Evolutionary conservation across 2,329 filamentous ascomycete species (phyloP), one percentile per base, ranked within the genome.

Genomic region (Cladosporium austrohemisphaericum): DNA sequence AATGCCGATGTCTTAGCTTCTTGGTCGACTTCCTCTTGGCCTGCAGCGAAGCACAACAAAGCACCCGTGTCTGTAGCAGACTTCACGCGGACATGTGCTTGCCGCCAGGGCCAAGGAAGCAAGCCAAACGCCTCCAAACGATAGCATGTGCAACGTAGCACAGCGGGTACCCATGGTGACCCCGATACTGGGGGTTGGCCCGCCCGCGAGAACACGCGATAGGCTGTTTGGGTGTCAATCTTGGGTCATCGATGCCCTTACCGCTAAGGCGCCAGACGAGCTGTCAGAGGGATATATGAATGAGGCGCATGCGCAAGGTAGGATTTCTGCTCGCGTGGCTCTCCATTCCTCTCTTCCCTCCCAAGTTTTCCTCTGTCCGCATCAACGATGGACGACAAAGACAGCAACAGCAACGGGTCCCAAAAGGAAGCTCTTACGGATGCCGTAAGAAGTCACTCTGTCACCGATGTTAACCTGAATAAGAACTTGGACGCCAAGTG

Each of bases 401-500:
- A 46, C 11, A 16, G 29, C 35, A 32, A 40, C 11, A 16, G 29
- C 35, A 32, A 40, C 19, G 36, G 20, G 13, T 19, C 41, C 35
- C 37, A 49, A 9, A 49, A 41, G 35, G 45, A 38, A 16, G 14
- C 22, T 19, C 41, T 32, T n/a, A 26, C 18, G n/a, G 26, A 19
- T 18, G 25, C 35, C 2, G 20, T 31, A 18, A 22, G 45, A n/a
- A 49, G 35, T 13, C 18, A 13, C 10, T 49, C 45, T 4, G 19
- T 41, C 23, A 35, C 35, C 7, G 41, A 46, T 14, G 49, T 59
- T 45, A 51, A 60, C 36, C 41, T 60, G 22, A 58, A 56, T 25
- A 57, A 55, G 40, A 62, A 61, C 41, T 20, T 60, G 9, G 54
- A 56, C 26, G 60, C 60, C 14, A 60, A 56, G 56, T 46, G 22